Evolutionary conservation across 2,329 filamentous ascomycete genomes (phyloP).

Genomic region (Gliomastix tumulicola): DNA sequence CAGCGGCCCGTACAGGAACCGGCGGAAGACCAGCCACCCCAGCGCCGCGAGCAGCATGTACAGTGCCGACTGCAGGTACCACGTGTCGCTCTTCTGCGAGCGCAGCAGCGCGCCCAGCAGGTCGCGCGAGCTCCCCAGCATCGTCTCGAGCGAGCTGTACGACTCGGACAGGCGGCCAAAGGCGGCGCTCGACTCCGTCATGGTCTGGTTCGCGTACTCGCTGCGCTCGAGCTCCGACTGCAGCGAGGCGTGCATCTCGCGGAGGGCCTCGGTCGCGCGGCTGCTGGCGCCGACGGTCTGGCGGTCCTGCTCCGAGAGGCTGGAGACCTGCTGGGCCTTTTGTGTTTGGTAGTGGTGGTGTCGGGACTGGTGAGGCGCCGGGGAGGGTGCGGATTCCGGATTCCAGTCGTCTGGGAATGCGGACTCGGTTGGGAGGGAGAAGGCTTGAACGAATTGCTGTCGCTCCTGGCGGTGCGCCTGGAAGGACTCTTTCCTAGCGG

Average conservation of each 20-base stretch:
- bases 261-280: conserved; percentile 78
- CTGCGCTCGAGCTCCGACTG: conserved; percentile 77
- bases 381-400: conserved; percentile 4
- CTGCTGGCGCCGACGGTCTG: conserved; percentile 67
- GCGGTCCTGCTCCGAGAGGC: conserved; percentile 59
- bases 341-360: conserved; percentile 12
- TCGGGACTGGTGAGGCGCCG: conserved; percentile 9
- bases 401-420: conserved; percentile 15
- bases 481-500: conserved; percentile 69
- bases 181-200: conserved; percentile 77
- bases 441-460: conserved; percentile 64
- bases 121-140: conserved; percentile 67
- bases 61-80: conserved; percentile 90
- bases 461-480: conserved; percentile 70
- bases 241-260: conserved; percentile 82
- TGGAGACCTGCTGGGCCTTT: conserved; percentile 21
- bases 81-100: conserved; percentile 93
- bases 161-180: conserved; percentile 74
- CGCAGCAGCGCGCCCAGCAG: conserved; percentile 73
- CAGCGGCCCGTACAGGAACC: conserved; percentile 79
- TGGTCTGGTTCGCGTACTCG: conserved; percentile 82
- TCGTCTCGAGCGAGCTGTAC: conserved; percentile 71
- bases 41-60: conserved; percentile 74
- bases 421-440: conserved; percentile 36
- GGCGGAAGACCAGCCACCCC: conserved; percentile 77